Evolutionary conservation across 2,329 filamentous ascomycete genomes (phyloP), one percentile per base, ranked within the genome.

Genomic region (Fusarium xyrophilum): DNA sequence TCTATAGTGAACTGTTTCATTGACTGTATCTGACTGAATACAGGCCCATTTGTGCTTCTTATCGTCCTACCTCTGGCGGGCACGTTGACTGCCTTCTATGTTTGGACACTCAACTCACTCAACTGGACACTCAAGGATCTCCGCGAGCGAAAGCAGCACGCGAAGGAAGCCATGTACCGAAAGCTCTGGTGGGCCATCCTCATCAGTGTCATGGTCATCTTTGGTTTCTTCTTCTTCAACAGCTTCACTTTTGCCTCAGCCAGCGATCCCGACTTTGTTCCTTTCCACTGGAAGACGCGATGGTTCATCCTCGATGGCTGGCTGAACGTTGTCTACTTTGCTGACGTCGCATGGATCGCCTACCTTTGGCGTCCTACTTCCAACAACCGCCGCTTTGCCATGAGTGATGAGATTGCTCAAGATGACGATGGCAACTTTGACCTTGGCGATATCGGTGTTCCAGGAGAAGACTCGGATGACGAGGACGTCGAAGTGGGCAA

Each of bases 121-220:
- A 97, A 95, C 79, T 85, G 91, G 60, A 99, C 96, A 0, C 95
- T 98, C 82, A 98, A 97, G 81, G 95, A 98, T 75, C 86, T 99
- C n/a, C 86, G 91, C 57, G 93, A 97, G 75, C 90, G 96, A 70
- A 97, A 97, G 81, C 96, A 99, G 81, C 91, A 92, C 73, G 90
- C 91, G 73, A 99, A 99, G 78, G 93, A 94, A 48, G 80, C 88
- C 80, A 99, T 99, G 96, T 99, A 98, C 82, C 94, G 92, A 82
- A 97, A 96, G 79, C 88, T 99, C 17, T 99, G 96, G 94, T 99
- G 94, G 94, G 95, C 93, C 78, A 97, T 99, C 63, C 85, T 99
- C 46, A 84, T 88, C 68, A 97, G 92, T 77, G 97, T 99, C 76
- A 82, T 98, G 50, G 93, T 98, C 73, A 97, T 98, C 73, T 99